Percentiles rank a stretch among this genome's conserved stretches.
Conservation (phyloP, 2,329 filamentous ascomycete genomes). For the Exserohilum turcica region DNA sequence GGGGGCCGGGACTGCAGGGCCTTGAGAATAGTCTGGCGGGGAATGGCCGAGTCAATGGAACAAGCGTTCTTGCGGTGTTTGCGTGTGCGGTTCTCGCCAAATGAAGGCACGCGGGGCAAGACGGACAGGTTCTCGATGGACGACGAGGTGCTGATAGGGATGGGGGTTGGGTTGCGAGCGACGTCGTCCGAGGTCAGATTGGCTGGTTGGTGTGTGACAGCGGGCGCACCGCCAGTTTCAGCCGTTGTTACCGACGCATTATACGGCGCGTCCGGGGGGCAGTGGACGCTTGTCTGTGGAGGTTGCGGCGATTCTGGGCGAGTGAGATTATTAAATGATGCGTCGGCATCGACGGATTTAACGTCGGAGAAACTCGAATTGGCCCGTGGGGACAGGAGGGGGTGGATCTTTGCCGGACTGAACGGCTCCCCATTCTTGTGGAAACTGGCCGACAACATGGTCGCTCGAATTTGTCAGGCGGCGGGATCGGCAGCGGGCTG, state of each 20-base stretch:
- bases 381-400: conserved; percentile 42
- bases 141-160: conserved; percentile 36
- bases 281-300: conserved; percentile 33
- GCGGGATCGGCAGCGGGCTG: neutral
- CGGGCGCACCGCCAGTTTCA: conserved; percentile 36
- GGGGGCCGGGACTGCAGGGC: conserved; percentile 69
- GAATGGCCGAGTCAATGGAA: conserved; percentile 67
- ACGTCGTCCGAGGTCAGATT: conserved; percentile 35
- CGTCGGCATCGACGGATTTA: conserved; percentile 39
- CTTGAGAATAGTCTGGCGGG: conserved; percentile 82
- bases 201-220: conserved; percentile 23
- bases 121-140: conserved; percentile 45
- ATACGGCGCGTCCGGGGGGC: conserved; percentile 25
- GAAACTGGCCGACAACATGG: conserved; percentile 31
- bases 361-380: conserved; percentile 37
- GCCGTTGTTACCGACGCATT: conserved; percentile 40
- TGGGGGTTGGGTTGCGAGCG: conserved; percentile 24
- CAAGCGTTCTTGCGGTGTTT: conserved; percentile 49
- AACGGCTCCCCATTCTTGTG: conserved; percentile 40
- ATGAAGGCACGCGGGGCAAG: conserved; percentile 42
- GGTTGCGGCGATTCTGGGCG: conserved; percentile 35
- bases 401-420: conserved; percentile 42
- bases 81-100: conserved; percentile 44
- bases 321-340: conserved; percentile 34
- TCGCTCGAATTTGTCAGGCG: conserved; percentile 4